Conservation (phyloP, 208 protist species). For the Acanthamoeba lugdunensis region DNA sequence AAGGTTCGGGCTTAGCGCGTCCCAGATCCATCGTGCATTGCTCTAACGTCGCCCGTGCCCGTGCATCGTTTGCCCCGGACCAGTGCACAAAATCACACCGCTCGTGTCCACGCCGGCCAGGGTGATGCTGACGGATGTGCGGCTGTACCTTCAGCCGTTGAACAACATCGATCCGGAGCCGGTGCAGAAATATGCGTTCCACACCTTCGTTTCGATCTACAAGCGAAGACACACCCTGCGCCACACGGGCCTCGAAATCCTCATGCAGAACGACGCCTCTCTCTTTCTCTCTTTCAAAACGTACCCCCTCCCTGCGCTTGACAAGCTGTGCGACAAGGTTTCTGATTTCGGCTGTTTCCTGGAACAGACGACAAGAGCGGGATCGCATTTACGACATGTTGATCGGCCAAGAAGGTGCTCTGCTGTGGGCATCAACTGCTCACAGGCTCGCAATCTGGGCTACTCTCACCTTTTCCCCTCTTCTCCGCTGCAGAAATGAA, state of each 20-base stretch:
- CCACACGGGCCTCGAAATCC: conserved; percentile 84
- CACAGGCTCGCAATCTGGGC: background rate
- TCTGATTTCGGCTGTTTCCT: background rate
- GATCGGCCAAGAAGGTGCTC: conserved; percentile 23
- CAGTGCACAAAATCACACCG: conserved; percentile 73
- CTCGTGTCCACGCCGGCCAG: conserved; percentile 72
- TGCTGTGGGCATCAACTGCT: background rate
- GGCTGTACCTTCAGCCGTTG: conserved; percentile 87
- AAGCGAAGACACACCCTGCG: conserved; percentile 82
- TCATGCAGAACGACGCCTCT: conserved; percentile 76
- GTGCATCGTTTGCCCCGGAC: background rate
- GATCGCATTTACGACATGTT: conserved; percentile 56
- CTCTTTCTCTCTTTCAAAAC: conserved; percentile 78
- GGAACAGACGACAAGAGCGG: background rate
- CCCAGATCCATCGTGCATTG: background rate
- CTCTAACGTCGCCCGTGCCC: background rate
- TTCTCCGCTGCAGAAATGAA: conserved; percentile 58
- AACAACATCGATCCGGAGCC: conserved; percentile 84
- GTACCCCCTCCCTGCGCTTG: background rate
- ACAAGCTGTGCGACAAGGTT: background rate
- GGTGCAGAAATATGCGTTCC: conserved; percentile 83
- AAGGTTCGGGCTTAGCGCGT: conserved; percentile 16
- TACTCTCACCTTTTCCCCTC: background rate
- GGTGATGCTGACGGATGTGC: conserved; percentile 75
- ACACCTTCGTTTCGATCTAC: conserved; percentile 73